Conservation (phyloP, 345 rosid species). For the Rhizophora mangle region DNA sequence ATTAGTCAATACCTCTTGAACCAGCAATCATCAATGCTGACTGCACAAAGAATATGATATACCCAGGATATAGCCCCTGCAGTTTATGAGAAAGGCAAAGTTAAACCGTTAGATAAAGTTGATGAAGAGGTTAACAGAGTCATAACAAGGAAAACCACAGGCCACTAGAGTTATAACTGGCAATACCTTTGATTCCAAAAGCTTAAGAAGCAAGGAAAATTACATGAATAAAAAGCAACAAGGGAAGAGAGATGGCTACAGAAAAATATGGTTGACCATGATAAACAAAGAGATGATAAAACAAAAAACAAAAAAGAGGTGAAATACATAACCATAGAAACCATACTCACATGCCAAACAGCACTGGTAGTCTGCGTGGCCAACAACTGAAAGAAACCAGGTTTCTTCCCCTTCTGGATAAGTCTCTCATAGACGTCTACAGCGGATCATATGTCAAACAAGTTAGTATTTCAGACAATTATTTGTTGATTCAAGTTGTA, state of each 20-base stretch:
- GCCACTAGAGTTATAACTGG: too few species aligned
- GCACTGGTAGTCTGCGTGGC: constrained; percentile 96
- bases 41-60: constrained; percentile 87
- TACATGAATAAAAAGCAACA: not conserved
- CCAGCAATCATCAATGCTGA: constrained; percentile 96
- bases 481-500: constrained; percentile 1
- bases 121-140: not conserved
- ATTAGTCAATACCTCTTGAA: constrained; percentile 61
- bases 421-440: constrained; percentile 76
- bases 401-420: constrained; percentile 64
- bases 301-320: not conserved
- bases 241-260: not conserved
- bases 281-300: not conserved
- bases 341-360: constrained; percentile 85
- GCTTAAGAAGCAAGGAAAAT: not conserved
- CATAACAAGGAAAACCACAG: not conserved
- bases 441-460: constrained; percentile 17
- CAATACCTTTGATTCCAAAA: too few species aligned
- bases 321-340: constrained; percentile 3
- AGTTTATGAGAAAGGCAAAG: constrained; percentile 1
- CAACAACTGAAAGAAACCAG: constrained; percentile 83
- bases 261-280: not conserved
- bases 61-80: constrained; percentile 95
- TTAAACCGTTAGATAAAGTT: not conserved
- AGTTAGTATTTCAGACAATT: constrained; percentile 3